Evolutionary conservation across 2,329 filamentous ascomycete genomes (phyloP), one percentile per base, ranked within the genome.

Genomic region (Arthrinium phaeospermum): DNA sequence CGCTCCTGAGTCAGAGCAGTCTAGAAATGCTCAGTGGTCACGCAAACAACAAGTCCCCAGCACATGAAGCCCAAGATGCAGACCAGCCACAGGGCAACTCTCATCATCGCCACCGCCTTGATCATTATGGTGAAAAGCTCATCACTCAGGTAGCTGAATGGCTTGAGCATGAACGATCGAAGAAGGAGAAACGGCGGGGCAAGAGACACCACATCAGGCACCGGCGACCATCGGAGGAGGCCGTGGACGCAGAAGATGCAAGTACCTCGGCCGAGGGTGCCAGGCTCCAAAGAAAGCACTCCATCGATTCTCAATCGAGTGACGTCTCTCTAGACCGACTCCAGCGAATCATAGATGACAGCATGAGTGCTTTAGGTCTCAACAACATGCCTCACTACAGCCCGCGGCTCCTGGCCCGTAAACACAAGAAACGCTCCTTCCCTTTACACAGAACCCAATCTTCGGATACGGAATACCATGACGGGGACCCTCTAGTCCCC

Each of bases 401-500:
- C 67, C 82, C 86, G 13, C 85, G 80, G 71, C 73, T 83, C 3
- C 75, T 79, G 12, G 86, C 86, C 27, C 85, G 85, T 77, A 82
- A 87, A 80, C 78, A 67, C 67, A 80, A 81, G 51, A 79, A 75
- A 69, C 79, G 80, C 45, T 80, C 80, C 7, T 71, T 82, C 49
- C 82, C 81, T 27, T 83, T 84, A 77, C 86, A 80, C 76, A 86
- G 85, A 19, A 83, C 85, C 1, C 87, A 86, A 5, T 94, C 93
- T 4, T 96, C 94, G 0, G 96, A 98, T 77, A 97, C 95, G 0
- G 96, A 98, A 72, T 93, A 92, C 76, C 85, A 90, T 22, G 95
- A 98, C 74, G 90, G 90, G n/a, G 94, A 98, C 74, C 87, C 91
- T 24, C 83, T 93, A n/a, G 94, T 97, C 1, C 96, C 96, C 0